Base-by-base conservation (phyloP, 2,329 filamentous ascomycete species). In the Pyricularia pennisetigena region DNA sequence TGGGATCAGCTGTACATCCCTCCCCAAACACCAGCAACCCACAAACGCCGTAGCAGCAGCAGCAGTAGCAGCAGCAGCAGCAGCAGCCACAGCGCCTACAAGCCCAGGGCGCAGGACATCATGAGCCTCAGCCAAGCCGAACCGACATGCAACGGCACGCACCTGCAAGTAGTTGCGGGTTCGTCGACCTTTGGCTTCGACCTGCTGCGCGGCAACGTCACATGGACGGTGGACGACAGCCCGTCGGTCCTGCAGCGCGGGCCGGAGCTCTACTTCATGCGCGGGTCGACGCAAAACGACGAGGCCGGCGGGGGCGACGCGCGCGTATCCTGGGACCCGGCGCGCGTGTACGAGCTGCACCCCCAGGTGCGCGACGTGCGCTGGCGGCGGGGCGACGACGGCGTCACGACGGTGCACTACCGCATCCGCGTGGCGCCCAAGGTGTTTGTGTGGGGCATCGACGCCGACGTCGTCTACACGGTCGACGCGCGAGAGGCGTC, bases 341-440 rank as follows among this genome's bases (percentile, higher is more conserved):
- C 57, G 23, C 57, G 28, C 28, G 63, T 64, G 28, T 9, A 30
- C 16, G 63, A 64, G 63, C 28, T 30, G 63, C 63, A 64, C 30
- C 63, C 28, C 2, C 23, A 70, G 28, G 70, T 71, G 24, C 68
- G 68, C 49, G 29, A 69, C 61, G 69, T 70, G n/a, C 28, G 54
- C 8, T 71, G 70, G 70, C 57, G 68, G 32, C 30, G n/a, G 63
- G 57, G 72, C 3, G 67, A 71, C 2, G 68, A 71, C 29, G 73
- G 73, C 66, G 68, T 70, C 4, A 68, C 79, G 26, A 71, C 72
- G 6, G 72, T 80, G 26, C 74, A 72, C 1, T 76, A 79, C 12
- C 73, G 76, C 29, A 76, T 79, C 20, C 78, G 78, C n/a, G 72
- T 83, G 35, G 80, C 79, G 0, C 83, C 83, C 3, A 79, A 80